A percentile compares a stretch with the other conserved stretches of the same genome.
These are phyloP conservation scores for Achaetomiella virescens DNA, from an alignment of 495 filamentous ascomycete species.

Conservation along the genomic window DNA sequence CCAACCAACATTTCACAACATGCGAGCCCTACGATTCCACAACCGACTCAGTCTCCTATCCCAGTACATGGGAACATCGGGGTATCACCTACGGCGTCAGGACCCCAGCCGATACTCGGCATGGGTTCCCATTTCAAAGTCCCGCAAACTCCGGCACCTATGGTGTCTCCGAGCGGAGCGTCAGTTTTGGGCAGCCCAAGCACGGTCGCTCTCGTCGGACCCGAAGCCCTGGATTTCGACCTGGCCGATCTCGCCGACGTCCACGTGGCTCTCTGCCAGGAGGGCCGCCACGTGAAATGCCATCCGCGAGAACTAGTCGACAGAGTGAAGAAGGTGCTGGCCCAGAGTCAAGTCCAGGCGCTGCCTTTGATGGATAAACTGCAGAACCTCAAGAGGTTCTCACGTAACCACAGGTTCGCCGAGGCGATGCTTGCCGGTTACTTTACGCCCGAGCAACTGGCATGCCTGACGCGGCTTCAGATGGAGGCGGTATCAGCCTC, in stretches of 20 bases:
- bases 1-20: not conserved
- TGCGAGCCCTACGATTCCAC: not conserved
- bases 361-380: conserved; percentile 20
- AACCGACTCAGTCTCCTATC: not conserved
- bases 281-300: conserved; percentile 3
- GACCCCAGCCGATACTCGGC: not conserved
- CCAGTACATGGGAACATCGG: no score
- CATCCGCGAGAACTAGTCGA: not conserved
- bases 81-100: no score
- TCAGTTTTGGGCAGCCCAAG: not conserved
- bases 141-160: not conserved
- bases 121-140: conserved; percentile 4
- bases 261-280: not conserved
- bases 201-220: not conserved
- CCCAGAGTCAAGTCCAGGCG: not conserved
- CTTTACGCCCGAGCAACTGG: conserved; percentile 11
- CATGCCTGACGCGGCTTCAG: conserved; percentile 7
- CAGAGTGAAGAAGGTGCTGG: not conserved
- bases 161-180: not conserved
- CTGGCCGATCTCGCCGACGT: not conserved
- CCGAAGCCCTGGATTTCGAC: not conserved
- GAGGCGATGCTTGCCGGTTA: conserved; percentile 24
- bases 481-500: conserved; percentile 7
- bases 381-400: conserved; percentile 6
- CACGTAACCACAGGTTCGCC: conserved; percentile 14